phyloP scores from a whole-genome alignment of 768 basidiomycete genomes.

The Mycena haematopus region DNA sequence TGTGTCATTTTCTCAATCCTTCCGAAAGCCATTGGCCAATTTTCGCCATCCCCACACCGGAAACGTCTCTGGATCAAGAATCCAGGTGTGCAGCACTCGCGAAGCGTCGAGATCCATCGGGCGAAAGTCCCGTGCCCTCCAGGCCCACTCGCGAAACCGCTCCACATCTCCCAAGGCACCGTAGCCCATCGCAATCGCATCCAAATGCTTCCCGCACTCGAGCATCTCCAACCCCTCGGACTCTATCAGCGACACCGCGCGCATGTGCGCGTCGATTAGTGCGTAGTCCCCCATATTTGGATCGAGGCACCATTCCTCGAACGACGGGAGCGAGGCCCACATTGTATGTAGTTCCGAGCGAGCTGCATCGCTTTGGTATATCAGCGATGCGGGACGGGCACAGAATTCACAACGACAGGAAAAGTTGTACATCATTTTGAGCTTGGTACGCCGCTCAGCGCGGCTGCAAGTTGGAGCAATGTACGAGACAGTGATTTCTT shows the following conservation, averaged over 20 bases:
- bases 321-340: slow-evolving; percentile 37
- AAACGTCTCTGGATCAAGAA: slow-evolving; percentile 42
- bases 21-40: background rate
- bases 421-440: slow-evolving; percentile 39
- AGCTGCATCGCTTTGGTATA: slow-evolving; percentile 35
- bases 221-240: slow-evolving; percentile 41
- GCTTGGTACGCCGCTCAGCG: slow-evolving; percentile 28
- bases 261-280: slow-evolving; percentile 41
- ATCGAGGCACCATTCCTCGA: slow-evolving; percentile 44
- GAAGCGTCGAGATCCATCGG: slow-evolving; percentile 29
- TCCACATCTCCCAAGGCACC: slow-evolving; percentile 45
- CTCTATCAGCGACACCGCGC: slow-evolving; percentile 39
- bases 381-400: slow-evolving; percentile 19
- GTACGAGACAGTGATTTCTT: slow-evolving; percentile 49
- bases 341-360: slow-evolving; percentile 37
- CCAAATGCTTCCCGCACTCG: slow-evolving; percentile 39
- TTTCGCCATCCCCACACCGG: slow-evolving; percentile 46
- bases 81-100: slow-evolving; percentile 42
- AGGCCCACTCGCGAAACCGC: slow-evolving; percentile 44
- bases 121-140: slow-evolving; percentile 36
- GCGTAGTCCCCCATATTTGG: slow-evolving; percentile 33
- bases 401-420: slow-evolving; percentile 42
- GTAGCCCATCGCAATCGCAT: slow-evolving; percentile 49
- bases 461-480: slow-evolving; percentile 31
- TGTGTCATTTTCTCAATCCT: background rate